These are phyloP conservation scores for Gynostemma pentaphyllum DNA, from an alignment of 306 rosid genomes.

Conservation along the genomic window DNA sequence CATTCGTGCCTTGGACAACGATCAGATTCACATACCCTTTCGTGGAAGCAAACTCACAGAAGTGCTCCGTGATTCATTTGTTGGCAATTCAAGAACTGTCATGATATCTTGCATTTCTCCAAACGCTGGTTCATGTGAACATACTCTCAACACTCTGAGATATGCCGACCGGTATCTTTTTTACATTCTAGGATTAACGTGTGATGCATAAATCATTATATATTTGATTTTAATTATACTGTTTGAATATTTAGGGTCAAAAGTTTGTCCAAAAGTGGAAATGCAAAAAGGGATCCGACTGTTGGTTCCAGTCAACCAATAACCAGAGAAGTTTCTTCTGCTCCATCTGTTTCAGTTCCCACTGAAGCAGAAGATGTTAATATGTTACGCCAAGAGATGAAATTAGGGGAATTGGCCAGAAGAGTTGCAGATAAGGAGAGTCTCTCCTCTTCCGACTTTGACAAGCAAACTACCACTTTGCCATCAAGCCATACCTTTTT, in stretches of 20 bases:
- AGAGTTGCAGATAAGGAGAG: constrained; percentile 55
- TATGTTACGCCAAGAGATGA: constrained; percentile 58
- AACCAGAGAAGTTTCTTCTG: constrained; percentile 51
- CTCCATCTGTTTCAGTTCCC: constrained; percentile 38
- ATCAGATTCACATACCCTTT: constrained; percentile 93
- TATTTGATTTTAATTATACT: constrained; percentile 17
- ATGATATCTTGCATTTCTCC: constrained; percentile 99
- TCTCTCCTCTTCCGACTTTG: constrained; percentile 41
- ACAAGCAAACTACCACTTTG: constrained; percentile 36
- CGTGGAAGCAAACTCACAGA: constrained; percentile 99
- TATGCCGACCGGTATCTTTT: constrained; percentile 78
- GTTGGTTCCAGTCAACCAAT: constrained; percentile 29
- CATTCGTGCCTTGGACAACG: constrained; percentile 96
- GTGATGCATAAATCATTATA: not conserved
- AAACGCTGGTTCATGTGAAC: constrained; percentile 95
- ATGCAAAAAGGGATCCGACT: constrained; percentile 72
- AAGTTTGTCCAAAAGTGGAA: constrained; percentile 86
- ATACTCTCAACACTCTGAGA: constrained; percentile 92
- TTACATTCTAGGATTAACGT: constrained; percentile 9
- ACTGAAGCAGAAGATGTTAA: constrained; percentile 37
- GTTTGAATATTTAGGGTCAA: constrained; percentile 61
- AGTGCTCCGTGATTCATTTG: constrained; percentile 97
- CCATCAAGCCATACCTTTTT: constrained; percentile 30
- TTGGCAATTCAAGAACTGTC: constrained; percentile 93
- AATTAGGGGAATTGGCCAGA: constrained; percentile 39